phyloP scores from a whole-genome alignment of 2,329 filamentous ascomycete species.

The Aspergillus amoenus region DNA sequence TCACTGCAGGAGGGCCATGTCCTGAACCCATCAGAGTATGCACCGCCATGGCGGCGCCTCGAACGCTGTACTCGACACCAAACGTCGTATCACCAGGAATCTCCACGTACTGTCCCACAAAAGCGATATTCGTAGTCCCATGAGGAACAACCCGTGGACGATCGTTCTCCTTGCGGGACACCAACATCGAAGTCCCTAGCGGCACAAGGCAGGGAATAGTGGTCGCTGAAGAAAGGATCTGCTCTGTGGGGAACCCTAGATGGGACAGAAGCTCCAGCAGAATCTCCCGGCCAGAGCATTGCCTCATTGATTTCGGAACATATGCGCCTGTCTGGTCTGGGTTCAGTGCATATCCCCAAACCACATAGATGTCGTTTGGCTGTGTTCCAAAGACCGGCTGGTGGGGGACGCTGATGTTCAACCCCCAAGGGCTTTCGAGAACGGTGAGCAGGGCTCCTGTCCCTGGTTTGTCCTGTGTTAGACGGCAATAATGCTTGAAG shows the following conservation, averaged over 20 bases:
- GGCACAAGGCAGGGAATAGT: conserved; percentile 42
- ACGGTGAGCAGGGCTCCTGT: conserved; percentile 35
- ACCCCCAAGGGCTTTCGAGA: conserved; percentile 40
- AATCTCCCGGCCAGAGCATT: conserved; percentile 41
- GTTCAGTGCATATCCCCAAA: conserved; percentile 42
- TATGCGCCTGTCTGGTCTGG: conserved; percentile 35
- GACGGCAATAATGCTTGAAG: conserved; percentile 20
- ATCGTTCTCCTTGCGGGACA: conserved; percentile 33
- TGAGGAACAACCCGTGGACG: conserved; percentile 38
- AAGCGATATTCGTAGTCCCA: conserved; percentile 36
- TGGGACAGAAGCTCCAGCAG: conserved; percentile 38
- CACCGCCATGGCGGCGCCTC: conserved; percentile 36
- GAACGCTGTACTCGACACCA: conserved; percentile 40
- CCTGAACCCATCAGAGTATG: conserved; percentile 19
- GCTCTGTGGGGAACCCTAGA: conserved; percentile 31
- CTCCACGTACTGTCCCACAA: conserved; percentile 45
- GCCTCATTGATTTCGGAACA: conserved; percentile 39
- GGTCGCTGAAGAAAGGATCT: conserved; percentile 25
- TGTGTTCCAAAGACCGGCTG: conserved; percentile 43
- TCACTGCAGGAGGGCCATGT: background rate
- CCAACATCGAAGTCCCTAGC: conserved; percentile 38
- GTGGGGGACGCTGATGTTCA: conserved; percentile 40
- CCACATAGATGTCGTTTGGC: conserved; percentile 29
- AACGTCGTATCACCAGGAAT: conserved; percentile 39
- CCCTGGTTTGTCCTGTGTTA: conserved; percentile 30